A percentile compares a stretch with the other conserved stretches of the same genome.
Evolutionary conservation across 305 asterid genomes (phyloP).

Genomic region (Rubia tinctorum): DNA sequence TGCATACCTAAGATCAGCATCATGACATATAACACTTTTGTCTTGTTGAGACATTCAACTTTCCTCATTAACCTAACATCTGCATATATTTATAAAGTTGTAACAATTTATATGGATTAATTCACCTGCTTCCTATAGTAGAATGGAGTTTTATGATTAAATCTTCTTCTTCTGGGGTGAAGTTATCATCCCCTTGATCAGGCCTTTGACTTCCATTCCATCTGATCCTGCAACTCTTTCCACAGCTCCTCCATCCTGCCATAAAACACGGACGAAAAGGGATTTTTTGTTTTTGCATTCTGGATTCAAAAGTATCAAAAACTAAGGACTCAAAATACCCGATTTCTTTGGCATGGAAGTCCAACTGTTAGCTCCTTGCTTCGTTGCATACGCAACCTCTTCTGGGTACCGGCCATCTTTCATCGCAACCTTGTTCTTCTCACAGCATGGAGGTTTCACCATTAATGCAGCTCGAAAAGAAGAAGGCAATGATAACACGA

Average conservation of each 20-base stretch:
- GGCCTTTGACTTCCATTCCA: constrained; percentile 34
- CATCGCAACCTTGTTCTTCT: constrained; percentile 30
- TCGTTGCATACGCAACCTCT: constrained; percentile 33
- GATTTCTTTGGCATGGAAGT: constrained; percentile 40
- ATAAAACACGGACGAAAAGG: neutral
- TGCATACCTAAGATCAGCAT: neutral
- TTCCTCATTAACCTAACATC: neutral
- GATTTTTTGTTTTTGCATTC: neutral
- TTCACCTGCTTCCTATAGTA: constrained; percentile 85
- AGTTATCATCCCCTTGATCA: constrained; percentile 44
- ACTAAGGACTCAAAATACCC: constrained; percentile 17
- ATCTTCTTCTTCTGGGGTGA: constrained; percentile 82
- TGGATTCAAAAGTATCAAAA: neutral
- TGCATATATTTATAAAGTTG: neutral
- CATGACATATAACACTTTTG: neutral
- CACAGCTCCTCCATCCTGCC: constrained; percentile 53
- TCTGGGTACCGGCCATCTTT: constrained; percentile 37
- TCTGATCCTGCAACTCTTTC: constrained; percentile 44
- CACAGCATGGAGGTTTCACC: constrained; percentile 49
- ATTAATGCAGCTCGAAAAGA: constrained; percentile 22
- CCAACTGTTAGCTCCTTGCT: constrained; percentile 40
- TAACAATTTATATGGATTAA: neutral
- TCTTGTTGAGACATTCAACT: too few species aligned
- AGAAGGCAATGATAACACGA: neutral
- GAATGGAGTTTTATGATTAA: constrained; percentile 81